Conservation (phyloP, 2,329 filamentous ascomycete species). For the Apiospora kogelbergensis region DNA sequence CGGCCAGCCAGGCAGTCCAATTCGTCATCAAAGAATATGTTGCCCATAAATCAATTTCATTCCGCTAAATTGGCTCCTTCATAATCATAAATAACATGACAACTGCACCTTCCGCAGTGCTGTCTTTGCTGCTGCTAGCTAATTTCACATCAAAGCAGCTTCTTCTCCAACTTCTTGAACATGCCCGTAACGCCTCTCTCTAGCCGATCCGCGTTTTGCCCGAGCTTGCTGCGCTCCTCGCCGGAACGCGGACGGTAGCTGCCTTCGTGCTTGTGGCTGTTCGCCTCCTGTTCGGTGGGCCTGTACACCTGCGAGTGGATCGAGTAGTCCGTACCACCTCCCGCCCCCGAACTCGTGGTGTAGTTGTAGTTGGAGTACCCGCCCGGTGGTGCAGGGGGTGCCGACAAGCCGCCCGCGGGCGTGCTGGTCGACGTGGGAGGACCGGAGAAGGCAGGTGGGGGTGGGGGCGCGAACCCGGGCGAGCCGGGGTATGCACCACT, state of each 20-base stretch:
- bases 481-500: slow-evolving; percentile 45
- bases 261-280: slow-evolving; percentile 43
- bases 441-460: slow-evolving; percentile 25
- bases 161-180: slow-evolving; percentile 79
- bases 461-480: slow-evolving; percentile 41
- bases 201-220: slow-evolving; percentile 63
- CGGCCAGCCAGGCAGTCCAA: no score
- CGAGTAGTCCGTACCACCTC: slow-evolving; percentile 44
- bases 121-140: background rate
- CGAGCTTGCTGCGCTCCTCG: slow-evolving; percentile 51
- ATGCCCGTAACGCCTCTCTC: slow-evolving; percentile 72
- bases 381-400: slow-evolving; percentile 43
- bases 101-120: background rate
- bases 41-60: background rate
- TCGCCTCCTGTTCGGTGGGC: slow-evolving; percentile 62
- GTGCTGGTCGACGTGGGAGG: slow-evolving; percentile 17
- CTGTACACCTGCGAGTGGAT: slow-evolving; percentile 70
- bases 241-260: slow-evolving; percentile 43
- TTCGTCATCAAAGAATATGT: no score
- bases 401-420: slow-evolving; percentile 32
- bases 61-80: background rate
- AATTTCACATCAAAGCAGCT: slow-evolving; percentile 59
- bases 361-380: slow-evolving; percentile 59
- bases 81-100: slow-evolving; percentile 6
- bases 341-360: slow-evolving; percentile 16